phyloP scores from a whole-genome alignment of 352 stramenopile genomes.

The Elongisporangium anandrum region DNA sequence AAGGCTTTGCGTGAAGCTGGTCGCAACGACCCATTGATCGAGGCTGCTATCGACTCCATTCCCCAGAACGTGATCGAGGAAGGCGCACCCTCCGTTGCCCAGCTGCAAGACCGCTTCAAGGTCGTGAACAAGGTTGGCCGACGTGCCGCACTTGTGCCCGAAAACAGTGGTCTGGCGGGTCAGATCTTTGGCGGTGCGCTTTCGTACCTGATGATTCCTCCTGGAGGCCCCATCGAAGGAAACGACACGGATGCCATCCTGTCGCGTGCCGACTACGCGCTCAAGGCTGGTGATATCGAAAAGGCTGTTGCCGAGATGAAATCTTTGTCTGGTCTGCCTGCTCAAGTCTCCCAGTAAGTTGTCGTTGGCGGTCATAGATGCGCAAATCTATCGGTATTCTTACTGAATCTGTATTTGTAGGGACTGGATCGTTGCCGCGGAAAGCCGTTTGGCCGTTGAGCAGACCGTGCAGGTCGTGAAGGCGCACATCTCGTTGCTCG shows the following conservation, averaged over 20 bases:
- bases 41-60: slow-evolving; percentile 58
- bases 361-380: background rate
- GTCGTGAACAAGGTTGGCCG: slow-evolving; percentile 71
- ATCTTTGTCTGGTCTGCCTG: slow-evolving; percentile 51
- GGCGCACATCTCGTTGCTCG: slow-evolving; percentile 72
- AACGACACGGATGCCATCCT: slow-evolving; percentile 68
- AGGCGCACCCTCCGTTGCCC: slow-evolving; percentile 61
- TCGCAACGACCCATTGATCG: slow-evolving; percentile 72
- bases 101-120: slow-evolving; percentile 83
- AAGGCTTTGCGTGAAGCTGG: slow-evolving; percentile 61
- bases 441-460: slow-evolving; percentile 73
- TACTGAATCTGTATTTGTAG: slow-evolving; percentile 5
- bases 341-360: slow-evolving; percentile 54
- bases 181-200: slow-evolving; percentile 69
- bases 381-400: background rate
- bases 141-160: slow-evolving; percentile 60
- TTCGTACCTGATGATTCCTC: slow-evolving; percentile 73
- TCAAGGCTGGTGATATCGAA: slow-evolving; percentile 81
- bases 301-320: slow-evolving; percentile 69
- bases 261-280: slow-evolving; percentile 75
- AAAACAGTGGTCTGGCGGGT: slow-evolving; percentile 62
- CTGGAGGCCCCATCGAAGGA: slow-evolving; percentile 71
- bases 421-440: slow-evolving; percentile 72
- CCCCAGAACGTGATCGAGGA: slow-evolving; percentile 55
- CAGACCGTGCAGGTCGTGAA: slow-evolving; percentile 84